Evolutionary conservation across 1,284 basidiomycete genomes (phyloP).

Genomic region (Ceratobasidium sp.): DNA sequence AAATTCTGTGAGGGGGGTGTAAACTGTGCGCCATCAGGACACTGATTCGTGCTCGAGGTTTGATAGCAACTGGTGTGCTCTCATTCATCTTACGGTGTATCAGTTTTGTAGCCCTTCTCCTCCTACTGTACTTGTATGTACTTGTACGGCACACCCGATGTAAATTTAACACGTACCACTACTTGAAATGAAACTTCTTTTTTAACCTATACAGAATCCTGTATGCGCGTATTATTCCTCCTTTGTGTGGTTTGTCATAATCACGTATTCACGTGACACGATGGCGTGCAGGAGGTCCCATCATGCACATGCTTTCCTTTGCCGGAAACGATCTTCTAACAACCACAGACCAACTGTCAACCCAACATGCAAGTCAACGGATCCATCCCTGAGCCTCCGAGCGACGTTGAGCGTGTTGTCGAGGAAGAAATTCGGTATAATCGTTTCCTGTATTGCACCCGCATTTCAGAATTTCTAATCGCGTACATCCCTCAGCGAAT

Average conservation of each 20-base stretch:
- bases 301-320: not conserved
- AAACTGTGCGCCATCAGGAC: slow-evolving; percentile 19
- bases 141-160: slow-evolving; percentile 7
- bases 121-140: slow-evolving; percentile 24
- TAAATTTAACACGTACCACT: not conserved
- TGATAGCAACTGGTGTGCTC: slow-evolving; percentile 45
- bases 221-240: not conserved
- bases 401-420: slow-evolving; percentile 66
- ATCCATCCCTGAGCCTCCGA: slow-evolving; percentile 50
- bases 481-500: slow-evolving; percentile 60
- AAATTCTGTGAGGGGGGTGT: not conserved
- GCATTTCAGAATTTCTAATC: not conserved
- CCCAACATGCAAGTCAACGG: not conserved
- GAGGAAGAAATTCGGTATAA: slow-evolving; percentile 70
- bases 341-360: not conserved
- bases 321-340: not conserved
- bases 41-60: slow-evolving; percentile 25
- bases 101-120: slow-evolving; percentile 13
- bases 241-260: slow-evolving; percentile 4
- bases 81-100: slow-evolving; percentile 49
- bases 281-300: slow-evolving; percentile 1
- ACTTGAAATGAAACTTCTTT: slow-evolving; percentile 24
- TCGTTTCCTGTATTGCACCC: slow-evolving; percentile 14
- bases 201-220: not conserved
- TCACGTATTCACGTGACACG: not conserved